Evolutionary conservation across 805 yeast species (phyloP), one percentile per base, ranked within the genome.

Genomic region (Kurtzmaniella fragi): DNA sequence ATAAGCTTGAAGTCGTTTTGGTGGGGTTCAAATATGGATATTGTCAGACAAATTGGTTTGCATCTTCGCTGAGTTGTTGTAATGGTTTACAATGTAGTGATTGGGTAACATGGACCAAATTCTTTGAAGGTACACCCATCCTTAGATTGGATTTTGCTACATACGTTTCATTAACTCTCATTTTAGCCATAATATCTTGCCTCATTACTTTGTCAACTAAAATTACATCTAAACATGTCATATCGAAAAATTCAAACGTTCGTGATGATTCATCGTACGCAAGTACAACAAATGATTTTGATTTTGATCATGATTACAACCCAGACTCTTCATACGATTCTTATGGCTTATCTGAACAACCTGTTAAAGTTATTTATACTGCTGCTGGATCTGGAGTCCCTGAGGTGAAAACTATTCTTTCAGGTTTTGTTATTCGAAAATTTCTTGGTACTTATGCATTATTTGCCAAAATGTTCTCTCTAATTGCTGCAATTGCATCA

Each of bases 351-450:
- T 20, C 25, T 5, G 25, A 20, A 5, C 5, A 20, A 3, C 28
- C 40, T 25, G 52, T 53, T 2, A 48, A 56, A 32, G 43, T 44
- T 3, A 50, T 76, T 50, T 77, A 75, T 49, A 64, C 78, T 10
- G 81, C 78, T 0, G 70, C 71, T 25, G 82, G 82, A 3, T 72
- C 78, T 13, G 82, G 82, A 4, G 82, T 77, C 2, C 80, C 82
- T 1, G 82, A 77, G 54, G 82, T 77, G 12, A 76, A 75, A 44
- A 77, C 82, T 0, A 76, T 77, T 29, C 56, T 77, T 25, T 74
- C 80, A 1, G 83, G 83, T 1, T 77, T 77, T 45, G 72, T 77
- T 33, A 76, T 77, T 17, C 59, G 81, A 41, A 56, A 67, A 31
- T 77, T 72, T 46, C 54, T 77, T 28, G 82, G 83, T 4, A 56